Percentiles rank a stretch among this genome's conserved stretches.
These are phyloP conservation scores for Seminavis robusta DNA, from an alignment of 108 stramenopile species.

Conservation along the genomic window DNA sequence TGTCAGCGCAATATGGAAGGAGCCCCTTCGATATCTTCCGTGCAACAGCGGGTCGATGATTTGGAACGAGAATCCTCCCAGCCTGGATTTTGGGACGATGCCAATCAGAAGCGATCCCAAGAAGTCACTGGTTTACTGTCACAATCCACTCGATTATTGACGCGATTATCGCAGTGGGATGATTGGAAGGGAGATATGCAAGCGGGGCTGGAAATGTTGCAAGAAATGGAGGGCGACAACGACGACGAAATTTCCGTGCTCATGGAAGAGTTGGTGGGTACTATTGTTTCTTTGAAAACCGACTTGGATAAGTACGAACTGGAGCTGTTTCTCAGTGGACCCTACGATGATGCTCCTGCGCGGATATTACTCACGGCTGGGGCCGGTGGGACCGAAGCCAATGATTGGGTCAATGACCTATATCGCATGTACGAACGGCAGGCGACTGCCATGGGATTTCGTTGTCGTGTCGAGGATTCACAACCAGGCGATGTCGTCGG, in stretches of 20 bases:
- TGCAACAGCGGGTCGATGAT: conserved; percentile 27
- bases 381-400: conserved; percentile 96
- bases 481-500: conserved; percentile 79
- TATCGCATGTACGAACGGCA: conserved; percentile 82
- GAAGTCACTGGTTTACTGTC: conserved; percentile 49
- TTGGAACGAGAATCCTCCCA: conserved; percentile 57
- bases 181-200: conserved; percentile 38
- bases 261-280: conserved; percentile 42
- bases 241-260: conserved; percentile 44
- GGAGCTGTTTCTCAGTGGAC: conserved; percentile 64
- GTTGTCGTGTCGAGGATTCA: conserved; percentile 39
- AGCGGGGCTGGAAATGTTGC: conserved; percentile 59
- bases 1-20: conserved; percentile 17
- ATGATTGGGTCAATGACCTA: conserved; percentile 86
- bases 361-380: conserved; percentile 95
- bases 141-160: conserved; percentile 28
- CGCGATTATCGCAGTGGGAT: conserved; percentile 47
- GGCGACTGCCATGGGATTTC: conserved; percentile 61
- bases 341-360: conserved; percentile 68
- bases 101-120: conserved; percentile 34
- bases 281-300: conserved; percentile 34
- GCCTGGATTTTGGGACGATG: conserved; percentile 66
- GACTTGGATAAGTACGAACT: conserved; percentile 60
- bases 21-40: conserved; percentile 7
- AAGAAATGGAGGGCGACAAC: conserved; percentile 7